phyloP scores from a whole-genome alignment of 2,329 filamentous ascomycete genomes.

The Ophiostoma novo-ulmi region DNA sequence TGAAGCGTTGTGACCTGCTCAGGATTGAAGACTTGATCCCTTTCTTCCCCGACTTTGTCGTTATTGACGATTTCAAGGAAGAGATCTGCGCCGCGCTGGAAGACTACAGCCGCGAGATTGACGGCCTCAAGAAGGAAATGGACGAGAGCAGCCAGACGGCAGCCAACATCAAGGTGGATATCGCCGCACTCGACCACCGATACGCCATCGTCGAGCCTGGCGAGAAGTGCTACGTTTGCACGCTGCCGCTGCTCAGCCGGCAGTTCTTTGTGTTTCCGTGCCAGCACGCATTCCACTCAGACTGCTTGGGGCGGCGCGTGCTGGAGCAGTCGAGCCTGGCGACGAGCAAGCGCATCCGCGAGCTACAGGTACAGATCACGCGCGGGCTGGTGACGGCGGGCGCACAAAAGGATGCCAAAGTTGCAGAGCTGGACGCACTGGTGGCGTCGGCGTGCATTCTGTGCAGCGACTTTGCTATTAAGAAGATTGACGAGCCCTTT shows the following conservation, averaged over 20 bases:
- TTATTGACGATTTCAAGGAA: slow-evolving; percentile 98
- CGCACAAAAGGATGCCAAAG: slow-evolving; percentile 70
- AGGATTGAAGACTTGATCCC: slow-evolving; percentile 96
- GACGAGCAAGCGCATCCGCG: slow-evolving; percentile 72
- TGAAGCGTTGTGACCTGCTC: slow-evolving; percentile 84
- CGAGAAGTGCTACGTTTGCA: slow-evolving; percentile 87
- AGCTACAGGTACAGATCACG: slow-evolving; percentile 78
- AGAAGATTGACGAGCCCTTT: slow-evolving; percentile 90
- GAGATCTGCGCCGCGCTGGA: slow-evolving; percentile 93
- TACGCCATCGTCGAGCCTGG: slow-evolving; percentile 97
- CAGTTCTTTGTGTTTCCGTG: slow-evolving; percentile 99
- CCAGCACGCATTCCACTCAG: slow-evolving; percentile 95
- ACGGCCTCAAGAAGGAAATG: slow-evolving; percentile 86
- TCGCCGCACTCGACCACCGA: slow-evolving; percentile 74
- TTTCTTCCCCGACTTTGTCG: slow-evolving; percentile 97
- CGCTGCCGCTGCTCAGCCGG: slow-evolving; percentile 75
- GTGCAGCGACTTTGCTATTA: slow-evolving; percentile 92
- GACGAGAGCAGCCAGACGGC: slow-evolving; percentile 87
- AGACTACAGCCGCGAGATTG: slow-evolving; percentile 88
- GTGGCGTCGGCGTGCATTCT: slow-evolving; percentile 91
- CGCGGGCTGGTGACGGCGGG: slow-evolving; percentile 65
- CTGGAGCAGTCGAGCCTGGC: slow-evolving; percentile 73
- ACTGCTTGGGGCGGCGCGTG: slow-evolving; percentile 83
- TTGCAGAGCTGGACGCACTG: slow-evolving; percentile 84
- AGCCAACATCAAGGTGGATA: slow-evolving; percentile 83